These are phyloP conservation scores for Pseudocercospora musae DNA, from an alignment of 2,329 filamentous ascomycete genomes.

Conservation along the genomic window DNA sequence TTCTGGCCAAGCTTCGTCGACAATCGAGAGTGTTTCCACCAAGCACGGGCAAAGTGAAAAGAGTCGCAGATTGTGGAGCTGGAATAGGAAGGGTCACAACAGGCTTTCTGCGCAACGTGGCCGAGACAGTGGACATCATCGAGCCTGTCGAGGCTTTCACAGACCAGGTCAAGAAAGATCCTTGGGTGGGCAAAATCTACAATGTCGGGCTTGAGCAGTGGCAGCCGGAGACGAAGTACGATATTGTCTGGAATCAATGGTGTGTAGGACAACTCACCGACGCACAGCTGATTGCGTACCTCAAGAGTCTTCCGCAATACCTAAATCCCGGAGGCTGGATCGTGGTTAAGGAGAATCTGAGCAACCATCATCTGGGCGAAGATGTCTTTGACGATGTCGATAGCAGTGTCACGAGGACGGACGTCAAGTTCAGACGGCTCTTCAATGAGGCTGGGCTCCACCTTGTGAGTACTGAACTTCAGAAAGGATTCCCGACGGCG, in stretches of 20 bases:
- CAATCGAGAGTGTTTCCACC: conserved; percentile 29
- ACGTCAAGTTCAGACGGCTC: conserved; percentile 66
- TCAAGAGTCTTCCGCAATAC: conserved; percentile 57
- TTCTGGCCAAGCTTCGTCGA: conserved; percentile 63
- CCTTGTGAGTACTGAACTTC: conserved; percentile 67
- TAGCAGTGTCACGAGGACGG: conserved; percentile 72
- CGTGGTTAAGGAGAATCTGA: conserved; percentile 78
- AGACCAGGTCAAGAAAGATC: conserved; percentile 50
- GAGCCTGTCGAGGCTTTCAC: conserved; percentile 86
- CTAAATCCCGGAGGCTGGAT: conserved; percentile 54
- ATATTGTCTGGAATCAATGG: conserved; percentile 89
- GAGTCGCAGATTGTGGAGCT: conserved; percentile 60
- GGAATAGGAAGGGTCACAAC: conserved; percentile 81
- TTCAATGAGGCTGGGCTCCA: conserved; percentile 68
- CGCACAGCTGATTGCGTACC: conserved; percentile 63
- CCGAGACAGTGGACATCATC: conserved; percentile 73
- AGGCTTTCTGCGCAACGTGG: conserved; percentile 68
- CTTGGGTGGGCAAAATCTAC: conserved; percentile 61
- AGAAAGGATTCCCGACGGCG: conserved; percentile 67
- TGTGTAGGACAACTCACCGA: conserved; percentile 81
- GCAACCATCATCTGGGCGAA: conserved; percentile 47
- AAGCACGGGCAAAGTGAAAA: conserved; percentile 30
- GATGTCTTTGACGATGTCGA: conserved; percentile 76
- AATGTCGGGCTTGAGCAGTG: conserved; percentile 74
- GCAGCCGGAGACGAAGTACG: conserved; percentile 58